Evolutionary conservation across 805 yeast species (phyloP).

Genomic region (Candida schatavii): DNA sequence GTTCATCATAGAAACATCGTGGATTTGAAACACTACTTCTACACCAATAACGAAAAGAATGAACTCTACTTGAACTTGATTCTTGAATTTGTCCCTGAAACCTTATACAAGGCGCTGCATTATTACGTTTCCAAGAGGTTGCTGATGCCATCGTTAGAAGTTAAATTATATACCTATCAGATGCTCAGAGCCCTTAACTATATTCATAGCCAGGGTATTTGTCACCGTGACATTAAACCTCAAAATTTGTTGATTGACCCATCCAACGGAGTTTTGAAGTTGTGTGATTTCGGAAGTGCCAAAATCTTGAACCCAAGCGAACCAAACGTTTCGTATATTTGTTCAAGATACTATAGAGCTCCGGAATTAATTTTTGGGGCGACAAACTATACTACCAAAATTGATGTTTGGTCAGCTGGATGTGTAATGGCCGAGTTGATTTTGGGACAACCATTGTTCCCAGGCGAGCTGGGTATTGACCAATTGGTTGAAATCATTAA

Average conservation of each 20-base stretch:
- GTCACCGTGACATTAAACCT: slow-evolving; percentile 93
- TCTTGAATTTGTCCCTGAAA: slow-evolving; percentile 93
- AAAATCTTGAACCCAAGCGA: slow-evolving; percentile 85
- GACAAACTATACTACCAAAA: slow-evolving; percentile 91
- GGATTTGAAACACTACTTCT: slow-evolving; percentile 82
- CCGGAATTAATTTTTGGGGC: slow-evolving; percentile 98
- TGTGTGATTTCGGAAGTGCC: slow-evolving; percentile 97
- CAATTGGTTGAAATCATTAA: slow-evolving; percentile 96
- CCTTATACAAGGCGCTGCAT: slow-evolving; percentile 85
- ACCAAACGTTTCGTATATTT: slow-evolving; percentile 93
- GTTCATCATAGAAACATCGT: slow-evolving; percentile 85
- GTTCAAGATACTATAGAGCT: slow-evolving; percentile 95
- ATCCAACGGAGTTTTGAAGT: slow-evolving; percentile 73
- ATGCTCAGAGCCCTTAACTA: slow-evolving; percentile 74
- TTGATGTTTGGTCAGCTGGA: slow-evolving; percentile 96
- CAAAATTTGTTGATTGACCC: slow-evolving; percentile 89
- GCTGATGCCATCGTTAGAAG: slow-evolving; percentile 85
- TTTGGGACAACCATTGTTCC: slow-evolving; percentile 94
- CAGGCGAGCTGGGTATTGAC: slow-evolving; percentile 97
- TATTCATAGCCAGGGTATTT: slow-evolving; percentile 74
- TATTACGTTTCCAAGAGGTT: slow-evolving; percentile 71
- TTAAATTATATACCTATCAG: slow-evolving; percentile 80
- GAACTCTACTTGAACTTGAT: slow-evolving; percentile 87
- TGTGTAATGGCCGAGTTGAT: slow-evolving; percentile 97
- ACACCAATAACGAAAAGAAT: slow-evolving; percentile 65